Conservation (phyloP, 2,329 filamentous ascomycete genomes). For the Paecilomyces sp. region DNA sequence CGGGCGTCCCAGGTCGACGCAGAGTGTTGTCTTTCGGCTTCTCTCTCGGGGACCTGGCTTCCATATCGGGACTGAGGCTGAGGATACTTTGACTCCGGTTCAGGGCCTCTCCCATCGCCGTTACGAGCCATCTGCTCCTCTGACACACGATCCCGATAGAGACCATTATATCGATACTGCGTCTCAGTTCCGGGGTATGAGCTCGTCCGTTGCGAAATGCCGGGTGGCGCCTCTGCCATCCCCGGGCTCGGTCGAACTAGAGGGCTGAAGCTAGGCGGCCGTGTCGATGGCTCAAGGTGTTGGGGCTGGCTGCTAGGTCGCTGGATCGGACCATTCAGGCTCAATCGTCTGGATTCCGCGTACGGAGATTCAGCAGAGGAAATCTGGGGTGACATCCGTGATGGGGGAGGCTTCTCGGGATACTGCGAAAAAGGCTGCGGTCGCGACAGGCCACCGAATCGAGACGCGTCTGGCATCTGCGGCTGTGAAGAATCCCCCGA, state of each 20-base stretch:
- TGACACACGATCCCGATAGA: constrained; percentile 27
- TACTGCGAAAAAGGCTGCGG: constrained; percentile 23
- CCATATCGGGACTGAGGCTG: constrained; percentile 21
- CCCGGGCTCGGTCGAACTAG: constrained; percentile 20
- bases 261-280: constrained; percentile 29
- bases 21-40: constrained; percentile 20
- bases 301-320: constrained; percentile 36
- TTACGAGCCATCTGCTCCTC: constrained; percentile 30
- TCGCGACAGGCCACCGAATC: constrained; percentile 24
- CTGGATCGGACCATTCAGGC: constrained; percentile 35
- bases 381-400: constrained; percentile 27
- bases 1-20: constrained; percentile 28
- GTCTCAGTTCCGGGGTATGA: constrained; percentile 24
- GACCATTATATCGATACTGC: constrained; percentile 23
- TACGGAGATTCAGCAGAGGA: constrained; percentile 26
- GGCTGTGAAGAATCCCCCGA: constrained; percentile 24
- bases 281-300: constrained; percentile 25
- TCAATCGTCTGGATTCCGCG: constrained; percentile 32
- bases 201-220: constrained; percentile 15
- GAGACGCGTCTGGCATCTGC: constrained; percentile 21
- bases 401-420: constrained; percentile 26
- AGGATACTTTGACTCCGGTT: constrained; percentile 21
- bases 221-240: constrained; percentile 12
- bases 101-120: constrained; percentile 21
- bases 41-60: constrained; percentile 25